A percentile compares a stretch with the other conserved stretches of the same genome.
Conservation (phyloP, 1,284 basidiomycete genomes). For the Gymnopus androsaceus region DNA sequence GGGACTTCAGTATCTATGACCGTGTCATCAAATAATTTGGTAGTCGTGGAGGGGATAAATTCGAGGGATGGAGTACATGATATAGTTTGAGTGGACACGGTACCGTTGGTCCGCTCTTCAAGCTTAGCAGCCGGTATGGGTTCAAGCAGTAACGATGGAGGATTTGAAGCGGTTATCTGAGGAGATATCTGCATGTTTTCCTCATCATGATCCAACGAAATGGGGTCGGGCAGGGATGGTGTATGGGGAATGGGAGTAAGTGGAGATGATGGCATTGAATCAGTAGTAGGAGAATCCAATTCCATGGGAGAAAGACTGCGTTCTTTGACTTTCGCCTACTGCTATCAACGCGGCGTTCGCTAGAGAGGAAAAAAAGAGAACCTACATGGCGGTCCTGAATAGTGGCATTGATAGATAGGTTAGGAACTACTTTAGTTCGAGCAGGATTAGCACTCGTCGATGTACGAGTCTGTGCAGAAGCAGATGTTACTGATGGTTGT, state of each 20-base stretch:
- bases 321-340: conserved; percentile 24
- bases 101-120: neutral
- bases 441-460: conserved; percentile 14
- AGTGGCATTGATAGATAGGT: conserved; percentile 10
- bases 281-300: conserved; percentile 44
- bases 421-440: conserved; percentile 21
- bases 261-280: conserved; percentile 10
- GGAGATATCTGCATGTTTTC: conserved; percentile 24
- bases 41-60: neutral
- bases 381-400: conserved; percentile 18
- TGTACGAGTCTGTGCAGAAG: conserved; percentile 16
- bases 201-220: neutral
- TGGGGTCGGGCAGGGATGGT: neutral
- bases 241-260: neutral
- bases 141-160: conserved; percentile 7
- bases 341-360: neutral
- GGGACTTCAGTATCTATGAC: neutral
- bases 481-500: conserved; percentile 9
- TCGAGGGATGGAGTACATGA: neutral
- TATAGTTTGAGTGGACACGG: neutral
- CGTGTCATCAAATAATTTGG: neutral
- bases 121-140: neutral
- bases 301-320: conserved; percentile 61
- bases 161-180: conserved; percentile 10
- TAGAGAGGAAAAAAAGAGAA: neutral